A percentile compares a stretch with the other conserved stretches of the same genome.
Conservation (phyloP, 495 filamentous ascomycete species). For the Bacidia gigantensis region DNA sequence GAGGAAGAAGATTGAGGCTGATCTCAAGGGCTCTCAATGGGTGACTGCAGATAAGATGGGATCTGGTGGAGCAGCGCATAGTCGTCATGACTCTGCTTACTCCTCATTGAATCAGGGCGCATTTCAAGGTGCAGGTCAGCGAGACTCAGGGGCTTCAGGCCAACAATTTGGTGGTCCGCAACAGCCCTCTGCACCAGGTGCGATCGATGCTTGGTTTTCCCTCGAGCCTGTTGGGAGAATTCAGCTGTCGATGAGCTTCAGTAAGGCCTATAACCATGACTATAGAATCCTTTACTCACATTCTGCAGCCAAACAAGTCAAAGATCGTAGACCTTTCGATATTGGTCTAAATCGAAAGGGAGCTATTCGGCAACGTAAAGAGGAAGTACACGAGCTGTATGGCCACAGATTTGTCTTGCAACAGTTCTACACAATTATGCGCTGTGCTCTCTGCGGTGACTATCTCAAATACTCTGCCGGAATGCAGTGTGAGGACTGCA, state of each 20-base stretch:
- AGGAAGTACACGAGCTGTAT: constrained; percentile 94
- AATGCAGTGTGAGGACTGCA: constrained; percentile 99
- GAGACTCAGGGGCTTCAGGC: constrained; percentile 13
- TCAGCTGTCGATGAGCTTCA: constrained; percentile 74
- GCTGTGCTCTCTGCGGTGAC: constrained; percentile 93
- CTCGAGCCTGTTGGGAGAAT: constrained; percentile 88
- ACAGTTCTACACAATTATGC: constrained; percentile 99
- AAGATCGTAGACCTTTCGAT: constrained; percentile 60
- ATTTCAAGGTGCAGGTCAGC: constrained; percentile 19
- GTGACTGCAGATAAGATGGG: constrained; percentile 91
- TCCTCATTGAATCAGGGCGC: constrained; percentile 17
- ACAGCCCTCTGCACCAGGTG: constrained; percentile 40
- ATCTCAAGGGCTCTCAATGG: constrained; percentile 84
- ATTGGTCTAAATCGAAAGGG: constrained; percentile 87
- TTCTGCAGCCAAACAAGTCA: constrained; percentile 47
- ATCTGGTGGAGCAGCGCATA: constrained; percentile 32
- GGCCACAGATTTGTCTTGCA: constrained; percentile 96
- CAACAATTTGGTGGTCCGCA: constrained; percentile 20
- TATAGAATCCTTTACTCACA: constrained; percentile 22
- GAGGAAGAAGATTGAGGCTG: constrained; percentile 90
- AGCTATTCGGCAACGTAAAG: constrained; percentile 90
- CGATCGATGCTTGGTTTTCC: constrained; percentile 93
- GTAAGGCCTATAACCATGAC: constrained; percentile 31
- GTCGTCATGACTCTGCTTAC: constrained; percentile 24
- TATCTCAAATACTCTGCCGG: constrained; percentile 97